These are phyloP conservation scores for Daldinia bambusicola DNA, from an alignment of 495 filamentous ascomycete genomes.

Conservation along the genomic window DNA sequence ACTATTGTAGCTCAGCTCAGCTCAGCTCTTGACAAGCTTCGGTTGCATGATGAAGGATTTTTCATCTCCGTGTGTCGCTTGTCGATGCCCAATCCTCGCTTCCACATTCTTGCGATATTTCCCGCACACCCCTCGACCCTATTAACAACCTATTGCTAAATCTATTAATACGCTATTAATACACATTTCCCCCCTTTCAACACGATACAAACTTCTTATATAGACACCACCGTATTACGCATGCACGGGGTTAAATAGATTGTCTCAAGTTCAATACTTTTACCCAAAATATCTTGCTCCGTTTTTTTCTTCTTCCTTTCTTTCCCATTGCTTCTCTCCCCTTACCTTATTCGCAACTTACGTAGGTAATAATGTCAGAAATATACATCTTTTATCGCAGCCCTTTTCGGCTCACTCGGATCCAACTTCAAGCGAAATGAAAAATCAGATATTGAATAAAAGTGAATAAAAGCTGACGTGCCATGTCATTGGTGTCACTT, in stretches of 20 bases:
- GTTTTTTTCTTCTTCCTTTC: background rate
- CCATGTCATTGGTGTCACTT: constrained; percentile 31
- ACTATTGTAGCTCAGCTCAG: constrained; percentile 41
- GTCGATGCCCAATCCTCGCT: constrained; percentile 45
- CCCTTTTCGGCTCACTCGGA: constrained; percentile 18
- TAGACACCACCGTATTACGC: constrained; percentile 4
- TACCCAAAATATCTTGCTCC: background rate
- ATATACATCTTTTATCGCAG: background rate
- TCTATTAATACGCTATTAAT: constrained; percentile 21
- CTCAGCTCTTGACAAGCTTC: constrained; percentile 12
- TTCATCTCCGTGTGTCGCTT: constrained; percentile 38
- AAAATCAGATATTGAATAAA: background rate
- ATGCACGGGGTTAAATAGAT: constrained; percentile 8
- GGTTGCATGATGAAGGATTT: constrained; percentile 42
- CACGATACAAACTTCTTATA: background rate
- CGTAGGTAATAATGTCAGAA: constrained; percentile 2
- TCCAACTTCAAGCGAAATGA: constrained; percentile 11
- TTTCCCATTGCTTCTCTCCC: too few relatives aligned
- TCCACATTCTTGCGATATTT: constrained; percentile 35
- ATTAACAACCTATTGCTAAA: too few relatives aligned
- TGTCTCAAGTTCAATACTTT: constrained; percentile 9
- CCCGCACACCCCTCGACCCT: constrained; percentile 5
- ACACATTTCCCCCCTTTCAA: constrained; percentile 1
- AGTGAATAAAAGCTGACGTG: constrained; percentile 8
- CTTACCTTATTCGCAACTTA: background rate